phyloP scores from a whole-genome alignment of 768 basidiomycete genomes.

The Lentinula raphanica region DNA sequence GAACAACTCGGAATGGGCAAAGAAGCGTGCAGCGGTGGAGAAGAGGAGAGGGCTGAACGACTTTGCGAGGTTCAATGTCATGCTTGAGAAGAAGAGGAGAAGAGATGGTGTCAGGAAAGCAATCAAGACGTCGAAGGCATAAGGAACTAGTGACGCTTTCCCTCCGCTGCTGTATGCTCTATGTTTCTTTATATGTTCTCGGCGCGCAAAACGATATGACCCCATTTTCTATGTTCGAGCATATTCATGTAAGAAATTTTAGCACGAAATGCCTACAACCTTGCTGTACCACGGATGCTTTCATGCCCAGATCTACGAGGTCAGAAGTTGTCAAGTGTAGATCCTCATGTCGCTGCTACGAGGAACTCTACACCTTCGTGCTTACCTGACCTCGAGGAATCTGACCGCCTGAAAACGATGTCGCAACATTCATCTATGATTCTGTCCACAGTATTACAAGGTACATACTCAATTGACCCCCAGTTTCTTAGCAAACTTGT shows the following conservation, averaged over 20 bases:
- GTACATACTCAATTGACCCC: neutral
- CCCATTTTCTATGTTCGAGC: neutral
- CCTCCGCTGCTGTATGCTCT: neutral
- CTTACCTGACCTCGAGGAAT: too few relatives aligned
- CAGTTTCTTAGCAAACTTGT: neutral
- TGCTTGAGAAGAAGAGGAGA: conserved; percentile 85
- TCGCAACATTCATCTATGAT: too few relatives aligned
- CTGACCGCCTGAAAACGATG: too few relatives aligned
- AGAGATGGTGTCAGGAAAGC: conserved; percentile 73
- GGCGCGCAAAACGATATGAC: neutral
- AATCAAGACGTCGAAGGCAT: conserved; percentile 42
- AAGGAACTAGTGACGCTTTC: conserved; percentile 28
- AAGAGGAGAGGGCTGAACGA: conserved; percentile 77
- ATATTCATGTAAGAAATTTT: too few relatives aligned
- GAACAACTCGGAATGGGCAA: conserved; percentile 84
- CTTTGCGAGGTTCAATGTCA: conserved; percentile 86
- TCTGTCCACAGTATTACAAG: too few relatives aligned
- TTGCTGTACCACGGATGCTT: too few relatives aligned
- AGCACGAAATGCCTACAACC: too few relatives aligned
- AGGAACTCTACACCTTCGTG: too few relatives aligned
- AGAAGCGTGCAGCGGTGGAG: conserved; percentile 72
- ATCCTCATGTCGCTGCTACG: too few relatives aligned
- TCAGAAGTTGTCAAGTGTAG: too few relatives aligned
- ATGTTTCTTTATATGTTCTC: neutral
- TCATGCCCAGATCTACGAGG: too few relatives aligned